A percentile compares a stretch with the other conserved stretches of the same genome.
These are phyloP conservation scores for Teratosphaeria gauchensis DNA, from an alignment of 2,329 filamentous ascomycete species.

Conservation along the genomic window DNA sequence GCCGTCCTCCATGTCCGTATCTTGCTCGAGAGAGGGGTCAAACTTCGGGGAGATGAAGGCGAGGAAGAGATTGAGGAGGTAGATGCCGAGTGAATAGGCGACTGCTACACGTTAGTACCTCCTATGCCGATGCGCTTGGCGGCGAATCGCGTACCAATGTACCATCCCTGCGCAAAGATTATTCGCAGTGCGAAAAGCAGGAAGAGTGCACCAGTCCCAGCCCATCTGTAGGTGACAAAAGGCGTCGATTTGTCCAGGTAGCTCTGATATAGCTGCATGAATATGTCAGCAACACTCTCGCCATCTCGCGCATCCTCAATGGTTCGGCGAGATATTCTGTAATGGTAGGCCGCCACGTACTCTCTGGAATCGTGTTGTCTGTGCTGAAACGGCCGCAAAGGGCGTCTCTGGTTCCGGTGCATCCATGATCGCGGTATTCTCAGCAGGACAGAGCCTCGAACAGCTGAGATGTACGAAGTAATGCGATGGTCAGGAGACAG, in stretches of 20 bases:
- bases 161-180: conserved; percentile 91
- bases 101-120: conserved; percentile 44
- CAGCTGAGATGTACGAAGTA: not conserved
- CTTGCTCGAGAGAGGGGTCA: conserved; percentile 88
- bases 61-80: conserved; percentile 97
- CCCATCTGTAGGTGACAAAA: conserved; percentile 81
- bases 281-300: not conserved
- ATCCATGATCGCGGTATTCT: conserved; percentile 55
- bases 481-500: not conserved
- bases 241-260: conserved; percentile 91
- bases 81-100: conserved; percentile 95
- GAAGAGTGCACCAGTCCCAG: conserved; percentile 67
- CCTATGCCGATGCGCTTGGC: not conserved
- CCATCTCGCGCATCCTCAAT: not conserved
- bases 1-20: conserved; percentile 95
- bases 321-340: not conserved
- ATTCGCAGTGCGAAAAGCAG: conserved; percentile 81
- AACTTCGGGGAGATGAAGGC: conserved; percentile 98
- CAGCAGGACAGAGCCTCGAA: not conserved
- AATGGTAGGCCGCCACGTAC: conserved; percentile 39
- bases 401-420: conserved; percentile 81
- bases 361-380: conserved; percentile 65
- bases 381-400: conserved; percentile 79
- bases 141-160: conserved; percentile 62
- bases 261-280: conserved; percentile 73